Evolutionary conservation across 1,284 basidiomycete genomes (phyloP).

Genomic region (Rhodotorula sp.): DNA sequence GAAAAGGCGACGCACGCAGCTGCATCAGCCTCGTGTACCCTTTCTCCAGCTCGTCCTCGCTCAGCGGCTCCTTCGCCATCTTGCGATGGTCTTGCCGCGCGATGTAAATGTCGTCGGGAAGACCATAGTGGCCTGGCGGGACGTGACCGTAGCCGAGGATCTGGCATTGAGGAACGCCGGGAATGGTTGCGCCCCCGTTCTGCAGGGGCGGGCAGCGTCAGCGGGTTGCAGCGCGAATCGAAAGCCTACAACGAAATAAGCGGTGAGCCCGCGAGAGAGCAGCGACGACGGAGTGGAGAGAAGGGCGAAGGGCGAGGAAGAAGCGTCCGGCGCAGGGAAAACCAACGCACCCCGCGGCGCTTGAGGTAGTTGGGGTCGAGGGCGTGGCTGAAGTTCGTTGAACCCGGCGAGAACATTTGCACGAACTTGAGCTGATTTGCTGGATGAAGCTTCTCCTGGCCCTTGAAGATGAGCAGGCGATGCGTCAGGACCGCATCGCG

Average conservation of each 20-base stretch:
- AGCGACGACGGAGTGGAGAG: background rate
- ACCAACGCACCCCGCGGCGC: background rate
- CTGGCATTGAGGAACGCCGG: conserved; percentile 11
- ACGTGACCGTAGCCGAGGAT: conserved; percentile 13
- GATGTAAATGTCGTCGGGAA: conserved; percentile 5
- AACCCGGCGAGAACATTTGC: conserved; percentile 15
- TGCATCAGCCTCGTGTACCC: conserved; percentile 19
- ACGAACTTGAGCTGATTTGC: conserved; percentile 19
- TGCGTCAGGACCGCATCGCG: conserved; percentile 16
- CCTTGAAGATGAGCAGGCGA: conserved; percentile 22
- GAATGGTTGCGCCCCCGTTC: conserved; percentile 16
- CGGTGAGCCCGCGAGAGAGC: too few species aligned
- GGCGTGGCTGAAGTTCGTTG: conserved; percentile 17
- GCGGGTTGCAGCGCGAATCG: too few species aligned
- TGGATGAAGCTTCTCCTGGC: conserved; percentile 16
- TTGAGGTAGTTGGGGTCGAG: conserved; percentile 19
- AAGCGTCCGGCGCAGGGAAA: too few species aligned
- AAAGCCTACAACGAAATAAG: too few species aligned
- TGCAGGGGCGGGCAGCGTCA: too few species aligned
- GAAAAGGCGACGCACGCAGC: background rate
- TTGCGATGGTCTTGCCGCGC: conserved; percentile 12
- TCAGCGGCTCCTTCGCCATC: conserved; percentile 7
- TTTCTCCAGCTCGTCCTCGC: conserved; percentile 7
- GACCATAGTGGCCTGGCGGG: conserved; percentile 15
- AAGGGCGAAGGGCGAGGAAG: too few species aligned